These are phyloP conservation scores for Bruguiera gymnorhiza DNA, from an alignment of 345 rosid species.

Conservation along the genomic window DNA sequence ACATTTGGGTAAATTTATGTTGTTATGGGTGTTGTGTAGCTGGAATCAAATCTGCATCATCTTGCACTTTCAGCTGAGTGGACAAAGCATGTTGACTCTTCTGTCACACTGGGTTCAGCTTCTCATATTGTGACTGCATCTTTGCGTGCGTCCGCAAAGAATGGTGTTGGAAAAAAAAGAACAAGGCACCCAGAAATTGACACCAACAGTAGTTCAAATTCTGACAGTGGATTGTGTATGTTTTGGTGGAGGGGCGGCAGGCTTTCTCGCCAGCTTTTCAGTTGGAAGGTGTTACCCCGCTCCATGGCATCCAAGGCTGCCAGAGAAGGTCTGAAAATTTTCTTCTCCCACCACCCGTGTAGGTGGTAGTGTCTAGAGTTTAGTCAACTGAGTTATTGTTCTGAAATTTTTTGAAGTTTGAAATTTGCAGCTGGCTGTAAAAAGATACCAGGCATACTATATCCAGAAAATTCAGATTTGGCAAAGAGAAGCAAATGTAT, in stretches of 20 bases:
- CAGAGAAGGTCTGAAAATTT: constrained; percentile 67
- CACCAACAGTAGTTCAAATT: constrained; percentile 46
- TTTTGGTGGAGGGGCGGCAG: constrained; percentile 98
- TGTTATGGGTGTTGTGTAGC: constrained; percentile 45
- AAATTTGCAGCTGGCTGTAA: constrained; percentile 69
- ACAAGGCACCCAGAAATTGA: constrained; percentile 45
- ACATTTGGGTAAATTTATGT: constrained; percentile 7
- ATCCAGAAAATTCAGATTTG: constrained; percentile 82
- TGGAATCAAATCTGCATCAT: constrained; percentile 70
- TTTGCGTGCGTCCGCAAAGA: constrained; percentile 56
- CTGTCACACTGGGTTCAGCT: constrained; percentile 63
- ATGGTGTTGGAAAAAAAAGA: constrained; percentile 61
- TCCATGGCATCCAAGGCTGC: constrained; percentile 77
- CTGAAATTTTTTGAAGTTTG: constrained; percentile 44
- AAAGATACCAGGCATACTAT: constrained; percentile 68
- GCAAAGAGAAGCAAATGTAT: constrained; percentile 78
- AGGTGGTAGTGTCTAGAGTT: constrained; percentile 12
- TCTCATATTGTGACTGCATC: constrained; percentile 58
- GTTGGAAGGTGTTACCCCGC: constrained; percentile 76
- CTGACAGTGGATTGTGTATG: constrained; percentile 60
- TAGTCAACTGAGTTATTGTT: constrained; percentile 28
- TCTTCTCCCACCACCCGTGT: constrained; percentile 15
- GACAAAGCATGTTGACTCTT: constrained; percentile 72
- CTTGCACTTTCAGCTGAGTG: constrained; percentile 80
- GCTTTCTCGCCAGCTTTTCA: constrained; percentile 70